Evolutionary conservation across 805 yeast genomes (phyloP).

Genomic region (Ogataea minuta): DNA sequence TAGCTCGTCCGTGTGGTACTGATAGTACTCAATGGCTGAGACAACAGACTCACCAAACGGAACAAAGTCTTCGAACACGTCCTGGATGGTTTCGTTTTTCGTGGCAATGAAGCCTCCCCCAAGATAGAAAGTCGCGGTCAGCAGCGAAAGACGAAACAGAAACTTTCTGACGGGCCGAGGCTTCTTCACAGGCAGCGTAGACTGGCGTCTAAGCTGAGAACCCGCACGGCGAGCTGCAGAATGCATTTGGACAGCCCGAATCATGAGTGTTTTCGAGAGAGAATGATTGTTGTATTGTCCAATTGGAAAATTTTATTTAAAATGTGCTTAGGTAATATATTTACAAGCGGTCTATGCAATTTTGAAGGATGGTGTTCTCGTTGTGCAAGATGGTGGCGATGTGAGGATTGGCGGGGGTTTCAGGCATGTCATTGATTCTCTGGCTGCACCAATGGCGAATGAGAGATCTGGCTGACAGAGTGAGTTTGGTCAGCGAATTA

Average conservation of each 20-base stretch:
- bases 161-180: slow-evolving; percentile 26
- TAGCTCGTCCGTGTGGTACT: slow-evolving; percentile 27
- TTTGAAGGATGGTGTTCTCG: slow-evolving; percentile 4
- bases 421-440: slow-evolving; percentile 1
- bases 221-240: slow-evolving; percentile 13
- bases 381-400: background rate
- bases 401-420: background rate
- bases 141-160: slow-evolving; percentile 26
- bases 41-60: slow-evolving; percentile 62
- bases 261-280: slow-evolving; percentile 2
- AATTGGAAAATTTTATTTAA: slow-evolving; percentile 17
- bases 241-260: slow-evolving; percentile 8
- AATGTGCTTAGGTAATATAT: background rate
- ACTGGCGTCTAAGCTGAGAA: slow-evolving; percentile 24
- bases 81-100: slow-evolving; percentile 57
- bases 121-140: slow-evolving; percentile 42
- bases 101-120: slow-evolving; percentile 60
- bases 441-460: slow-evolving; percentile 11
- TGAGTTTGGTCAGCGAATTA: background rate
- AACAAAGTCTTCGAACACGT: slow-evolving; percentile 57
- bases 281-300: slow-evolving; percentile 11
- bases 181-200: slow-evolving; percentile 23
- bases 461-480: slow-evolving; percentile 7
- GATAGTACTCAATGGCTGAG: slow-evolving; percentile 44
- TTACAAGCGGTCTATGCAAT: slow-evolving; percentile 4